Evolutionary conservation across 2,329 filamentous ascomycete species (phyloP), one percentile per base, ranked within the genome.

Genomic region (Emericellopsis atlantica): DNA sequence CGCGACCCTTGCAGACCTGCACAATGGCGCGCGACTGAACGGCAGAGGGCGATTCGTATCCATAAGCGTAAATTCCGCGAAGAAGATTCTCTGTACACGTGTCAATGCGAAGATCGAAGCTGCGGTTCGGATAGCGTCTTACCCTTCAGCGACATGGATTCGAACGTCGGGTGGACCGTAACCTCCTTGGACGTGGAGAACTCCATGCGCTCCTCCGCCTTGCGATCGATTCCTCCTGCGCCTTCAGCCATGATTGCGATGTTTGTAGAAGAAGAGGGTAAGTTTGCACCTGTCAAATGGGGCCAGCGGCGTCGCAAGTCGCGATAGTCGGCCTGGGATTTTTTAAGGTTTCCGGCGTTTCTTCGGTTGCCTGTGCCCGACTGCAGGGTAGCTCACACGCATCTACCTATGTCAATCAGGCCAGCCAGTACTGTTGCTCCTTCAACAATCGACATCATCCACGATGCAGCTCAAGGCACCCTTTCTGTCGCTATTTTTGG

Each of bases 171-270:
- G 54, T 90, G 87, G 44, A 92, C 92, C 2, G 84, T 92, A 45
- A 96, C 90, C 73, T 96, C 92, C 68, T 95, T 95, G 48, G 90
- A 95, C 61, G 92, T 98, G 49, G 83, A 84, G 64, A 98, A 96
- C 70, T 96, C 90, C 81, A 96, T 94, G 64, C 86, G 81, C 72
- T 95, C 89, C 63, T 96, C 92, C 49, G 81, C 80, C 68, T 89
- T 89, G 67, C 86, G 83, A 66, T 98, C 90, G 59, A 96, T 79
- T 47, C 74, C 74, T 49, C 67, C 68, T 45, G 59, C 82, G 51
- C 75, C 80, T 64, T 96, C 90, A 48, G 89, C 87, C 92, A 96
- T 98, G 52, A 48, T 84, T 35, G 32, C 32, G 32, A 14, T 35
- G 8, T 10, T 12, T 4, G 26, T 29, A 6, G 26, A 29, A 29